Base-by-base conservation (phyloP, 2,329 filamentous ascomycete species). In the Fusarium kyushuense region DNA sequence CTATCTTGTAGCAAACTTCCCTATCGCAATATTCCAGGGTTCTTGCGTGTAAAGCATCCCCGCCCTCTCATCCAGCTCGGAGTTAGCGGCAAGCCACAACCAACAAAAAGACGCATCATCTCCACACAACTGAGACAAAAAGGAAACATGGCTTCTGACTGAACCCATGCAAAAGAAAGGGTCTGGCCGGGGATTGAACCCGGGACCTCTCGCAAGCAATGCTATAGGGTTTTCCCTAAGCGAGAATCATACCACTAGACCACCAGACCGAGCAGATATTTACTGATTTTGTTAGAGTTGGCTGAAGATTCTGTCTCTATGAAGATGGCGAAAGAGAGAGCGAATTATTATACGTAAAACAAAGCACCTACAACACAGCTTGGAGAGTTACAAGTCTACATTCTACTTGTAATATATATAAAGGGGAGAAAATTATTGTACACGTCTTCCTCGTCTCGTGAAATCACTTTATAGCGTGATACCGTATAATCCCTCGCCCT, bases 181-280 rank as follows among this genome's bases (percentile, higher is more conserved):
- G 79, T 79, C 78, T 79, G 78, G 78, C 79, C 79, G 79, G 78
- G 79, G 78, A 81, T 81, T 79, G 79, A 81, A 80, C 79, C 78
- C 79, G 79, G 79, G 79, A 80, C 79, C 79, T 81, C 79, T 80
- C 79, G 79, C 79, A 81, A 73, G 66, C 69, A 57, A 43, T 70
- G 76, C 77, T 76, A 30, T 70, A 76, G 78, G 78, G 77, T 79
- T 66, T 69, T 76, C 87, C 86, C 87, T 89, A 89, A 89, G 87
- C 87, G 86, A 87, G 86, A 88, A 89, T 88, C 86, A 89, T 89
- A 89, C 86, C 87, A 85, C 86, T 87, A 88, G 86, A 87, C 85
- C 84, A 87, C 78, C 80, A 81, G 80, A 81, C 80, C 81, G 23
- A 5, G 8, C 12, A 33, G 2, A 16, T 19, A 5, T 32, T 27